These are phyloP conservation scores for Sporodiniella umbellata DNA, from an alignment of 371 early-diverging fungal species.

Conservation along the genomic window DNA sequence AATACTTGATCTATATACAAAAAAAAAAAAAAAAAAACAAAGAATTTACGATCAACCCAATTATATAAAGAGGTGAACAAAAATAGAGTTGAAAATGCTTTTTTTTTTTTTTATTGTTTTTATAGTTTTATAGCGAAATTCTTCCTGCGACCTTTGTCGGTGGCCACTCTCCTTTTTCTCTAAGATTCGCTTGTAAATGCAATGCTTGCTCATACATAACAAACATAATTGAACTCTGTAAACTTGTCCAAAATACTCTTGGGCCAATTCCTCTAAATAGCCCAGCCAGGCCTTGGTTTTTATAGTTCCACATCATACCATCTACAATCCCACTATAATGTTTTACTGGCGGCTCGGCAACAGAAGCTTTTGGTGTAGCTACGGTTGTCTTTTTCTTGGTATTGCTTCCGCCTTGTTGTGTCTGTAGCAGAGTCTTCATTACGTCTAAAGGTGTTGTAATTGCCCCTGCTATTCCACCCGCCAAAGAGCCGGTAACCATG, in stretches of 20 bases:
- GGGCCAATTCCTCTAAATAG: constrained; percentile 68
- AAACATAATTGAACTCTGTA: constrained; percentile 70
- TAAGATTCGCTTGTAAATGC: constrained; percentile 36
- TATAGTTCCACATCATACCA: constrained; percentile 61
- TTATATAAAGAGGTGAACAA: neutral
- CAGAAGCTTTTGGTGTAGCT: constrained; percentile 4
- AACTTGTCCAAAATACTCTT: constrained; percentile 63
- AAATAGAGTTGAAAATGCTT: neutral
- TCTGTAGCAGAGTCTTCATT: constrained; percentile 67
- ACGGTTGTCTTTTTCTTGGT: constrained; percentile 22
- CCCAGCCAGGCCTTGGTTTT: constrained; percentile 58
- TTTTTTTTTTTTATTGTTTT: neutral
- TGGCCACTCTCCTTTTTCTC: constrained; percentile 41
- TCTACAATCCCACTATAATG: constrained; percentile 65
- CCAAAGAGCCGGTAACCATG: constrained; percentile 57
- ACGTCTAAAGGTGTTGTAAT: constrained; percentile 70
- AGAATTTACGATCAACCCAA: no score
- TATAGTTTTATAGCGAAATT: neutral
- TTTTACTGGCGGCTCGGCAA: constrained; percentile 22
- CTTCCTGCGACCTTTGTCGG: constrained; percentile 16
- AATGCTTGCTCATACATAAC: constrained; percentile 65
- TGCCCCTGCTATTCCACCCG: constrained; percentile 69
- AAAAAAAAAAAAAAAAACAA: neutral
- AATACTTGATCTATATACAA: neutral
- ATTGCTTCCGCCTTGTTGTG: constrained; percentile 43